Evolutionary conservation across 1,139 yeast genomes (phyloP).

Genomic region (Candida neerlandica): DNA sequence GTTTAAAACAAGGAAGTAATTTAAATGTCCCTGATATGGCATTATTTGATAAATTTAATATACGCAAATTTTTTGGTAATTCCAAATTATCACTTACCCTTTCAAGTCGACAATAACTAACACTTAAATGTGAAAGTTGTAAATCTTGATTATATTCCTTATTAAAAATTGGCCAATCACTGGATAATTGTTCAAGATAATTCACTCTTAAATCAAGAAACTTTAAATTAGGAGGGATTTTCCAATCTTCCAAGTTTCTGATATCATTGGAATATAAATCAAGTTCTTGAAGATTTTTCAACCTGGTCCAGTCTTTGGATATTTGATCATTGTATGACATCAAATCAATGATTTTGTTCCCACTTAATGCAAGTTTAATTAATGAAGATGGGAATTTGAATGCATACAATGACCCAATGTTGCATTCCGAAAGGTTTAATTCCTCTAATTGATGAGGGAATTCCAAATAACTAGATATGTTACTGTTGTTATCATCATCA

Average conservation of each 20-base stretch:
- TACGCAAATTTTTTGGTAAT: conserved; percentile 21
- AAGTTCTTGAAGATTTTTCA: conserved; percentile 25
- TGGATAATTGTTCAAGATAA: conserved; percentile 15
- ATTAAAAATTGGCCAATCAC: conserved; percentile 16
- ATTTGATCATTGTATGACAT: conserved; percentile 23
- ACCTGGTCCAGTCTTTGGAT: conserved; percentile 25
- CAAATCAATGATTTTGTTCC: conserved; percentile 21
- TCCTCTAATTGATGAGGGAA: conserved; percentile 28
- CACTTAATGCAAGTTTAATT: conserved; percentile 24
- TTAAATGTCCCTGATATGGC: conserved; percentile 13
- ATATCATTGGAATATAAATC: conserved; percentile 29
- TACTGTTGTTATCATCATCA: background rate
- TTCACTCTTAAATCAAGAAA: conserved; percentile 28
- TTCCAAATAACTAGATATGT: conserved; percentile 9
- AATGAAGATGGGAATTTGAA: conserved; percentile 32
- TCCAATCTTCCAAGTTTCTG: conserved; percentile 24
- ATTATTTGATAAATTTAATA: conserved; percentile 18
- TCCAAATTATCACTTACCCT: conserved; percentile 17
- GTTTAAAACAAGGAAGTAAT: conserved; percentile 14
- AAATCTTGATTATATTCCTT: conserved; percentile 7
- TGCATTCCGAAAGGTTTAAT: conserved; percentile 29
- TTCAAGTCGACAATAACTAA: conserved; percentile 21
- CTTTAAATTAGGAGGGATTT: conserved; percentile 25
- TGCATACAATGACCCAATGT: conserved; percentile 19
- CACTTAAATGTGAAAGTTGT: conserved; percentile 14